Conservation (phyloP, 1,139 yeast genomes). For the Suhomyces taliae region DNA sequence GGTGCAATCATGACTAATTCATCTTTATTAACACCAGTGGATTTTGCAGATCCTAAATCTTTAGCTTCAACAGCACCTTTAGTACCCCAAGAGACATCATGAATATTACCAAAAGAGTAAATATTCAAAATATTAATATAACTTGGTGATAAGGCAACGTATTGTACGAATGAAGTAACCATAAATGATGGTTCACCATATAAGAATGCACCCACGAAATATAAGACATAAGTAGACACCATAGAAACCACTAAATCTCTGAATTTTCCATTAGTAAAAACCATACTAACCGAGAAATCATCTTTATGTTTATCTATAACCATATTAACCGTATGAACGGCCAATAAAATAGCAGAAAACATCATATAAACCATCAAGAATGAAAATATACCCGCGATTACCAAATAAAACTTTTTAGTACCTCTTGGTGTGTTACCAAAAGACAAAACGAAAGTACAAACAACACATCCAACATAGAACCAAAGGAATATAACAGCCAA, state of each 20-base stretch:
- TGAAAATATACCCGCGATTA: slow-evolving; percentile 24
- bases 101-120: slow-evolving; percentile 82
- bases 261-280: slow-evolving; percentile 64
- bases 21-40: slow-evolving; percentile 53
- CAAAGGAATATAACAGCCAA: slow-evolving; percentile 25
- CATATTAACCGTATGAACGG: slow-evolving; percentile 64
- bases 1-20: slow-evolving; percentile 70
- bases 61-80: slow-evolving; percentile 65
- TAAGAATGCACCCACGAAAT: slow-evolving; percentile 71
- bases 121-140: slow-evolving; percentile 78
- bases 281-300: slow-evolving; percentile 45
- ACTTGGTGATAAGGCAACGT: slow-evolving; percentile 69
- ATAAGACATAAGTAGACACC: slow-evolving; percentile 79
- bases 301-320: slow-evolving; percentile 40
- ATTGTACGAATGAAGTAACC: slow-evolving; percentile 72
- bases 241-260: slow-evolving; percentile 87
- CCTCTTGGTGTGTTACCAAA: slow-evolving; percentile 31
- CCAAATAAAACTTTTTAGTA: slow-evolving; percentile 23
- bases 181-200: slow-evolving; percentile 80
- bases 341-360: slow-evolving; percentile 78
- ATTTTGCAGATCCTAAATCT: slow-evolving; percentile 71
- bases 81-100: slow-evolving; percentile 88
- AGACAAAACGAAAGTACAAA: slow-evolving; percentile 27
- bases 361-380: slow-evolving; percentile 29
- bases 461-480: slow-evolving; percentile 26